A percentile compares a stretch with the other conserved stretches of the same genome.
Conservation (phyloP, 345 rosid genomes). For the Theobroma cacao region DNA sequence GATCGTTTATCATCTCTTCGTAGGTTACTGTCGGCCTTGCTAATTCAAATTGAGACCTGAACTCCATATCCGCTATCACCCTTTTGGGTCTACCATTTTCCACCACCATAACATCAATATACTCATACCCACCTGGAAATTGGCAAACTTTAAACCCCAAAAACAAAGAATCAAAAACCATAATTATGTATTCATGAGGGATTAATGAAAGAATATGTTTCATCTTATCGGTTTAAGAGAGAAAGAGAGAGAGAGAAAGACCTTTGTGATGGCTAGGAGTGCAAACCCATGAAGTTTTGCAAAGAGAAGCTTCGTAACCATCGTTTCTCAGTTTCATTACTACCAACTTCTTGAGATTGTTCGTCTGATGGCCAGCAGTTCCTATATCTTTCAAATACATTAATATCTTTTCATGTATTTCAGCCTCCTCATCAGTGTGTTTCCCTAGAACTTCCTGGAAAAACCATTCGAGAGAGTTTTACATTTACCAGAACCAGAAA, state of each 20-base stretch:
- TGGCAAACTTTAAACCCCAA: constrained; percentile 11
- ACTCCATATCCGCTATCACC: constrained; percentile 39
- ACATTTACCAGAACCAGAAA: background rate
- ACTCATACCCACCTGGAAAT: constrained; percentile 30
- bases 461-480: background rate
- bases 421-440: constrained; percentile 11
- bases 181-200: background rate
- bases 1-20: constrained; percentile 23
- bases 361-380: background rate
- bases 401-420: constrained; percentile 4
- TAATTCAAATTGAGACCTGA: constrained; percentile 41
- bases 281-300: constrained; percentile 30
- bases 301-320: constrained; percentile 34
- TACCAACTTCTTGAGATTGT: constrained; percentile 13
- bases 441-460: constrained; percentile 10
- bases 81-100: constrained; percentile 25
- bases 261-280: constrained; percentile 14
- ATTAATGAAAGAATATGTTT: background rate
- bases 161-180: background rate
- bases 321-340: constrained; percentile 26
- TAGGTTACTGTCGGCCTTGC: constrained; percentile 40
- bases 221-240: background rate
- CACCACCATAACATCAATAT: constrained; percentile 33
- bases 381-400: background rate
- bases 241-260: background rate